Percentiles rank a stretch among this genome's conserved stretches.
These are phyloP conservation scores for Raphanus sativus DNA, from an alignment of 345 rosid species.

Conservation along the genomic window DNA sequence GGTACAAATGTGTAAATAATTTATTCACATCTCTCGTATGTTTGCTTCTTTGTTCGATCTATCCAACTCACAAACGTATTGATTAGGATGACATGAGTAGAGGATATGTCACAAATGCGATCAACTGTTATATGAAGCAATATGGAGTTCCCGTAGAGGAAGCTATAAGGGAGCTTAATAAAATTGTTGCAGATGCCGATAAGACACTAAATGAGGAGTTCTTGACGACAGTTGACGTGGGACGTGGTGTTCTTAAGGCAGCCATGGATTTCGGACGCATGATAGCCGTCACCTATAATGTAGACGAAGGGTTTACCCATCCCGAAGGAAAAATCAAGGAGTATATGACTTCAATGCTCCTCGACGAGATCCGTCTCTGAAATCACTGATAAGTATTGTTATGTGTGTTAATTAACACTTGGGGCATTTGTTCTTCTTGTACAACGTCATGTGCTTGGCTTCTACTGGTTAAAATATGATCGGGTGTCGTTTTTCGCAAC, in stretches of 20 bases:
- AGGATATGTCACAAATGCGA: background rate
- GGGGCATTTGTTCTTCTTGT: background rate
- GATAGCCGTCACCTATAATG: background rate
- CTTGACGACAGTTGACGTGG: background rate
- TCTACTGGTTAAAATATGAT: background rate
- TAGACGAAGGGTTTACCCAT: conserved; percentile 5
- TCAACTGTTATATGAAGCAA: conserved; percentile 29
- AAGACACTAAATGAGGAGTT: background rate
- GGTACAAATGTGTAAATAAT: background rate
- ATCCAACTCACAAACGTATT: background rate
- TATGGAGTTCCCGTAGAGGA: background rate
- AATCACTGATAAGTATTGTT: background rate
- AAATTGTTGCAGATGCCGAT: background rate
- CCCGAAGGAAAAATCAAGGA: conserved; percentile 16
- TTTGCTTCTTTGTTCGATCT: background rate
- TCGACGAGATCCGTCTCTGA: conserved; percentile 2
- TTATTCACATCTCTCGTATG: background rate
- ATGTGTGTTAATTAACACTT: background rate
- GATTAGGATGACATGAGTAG: background rate
- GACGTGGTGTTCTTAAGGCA: background rate
- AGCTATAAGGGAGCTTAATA: background rate
- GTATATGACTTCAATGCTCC: background rate
- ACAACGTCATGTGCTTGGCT: background rate
- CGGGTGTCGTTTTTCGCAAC: background rate
- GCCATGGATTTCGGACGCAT: too few species aligned